Evolutionary conservation across 495 filamentous ascomycete species (phyloP).

Genomic region (Tuber indicum): DNA sequence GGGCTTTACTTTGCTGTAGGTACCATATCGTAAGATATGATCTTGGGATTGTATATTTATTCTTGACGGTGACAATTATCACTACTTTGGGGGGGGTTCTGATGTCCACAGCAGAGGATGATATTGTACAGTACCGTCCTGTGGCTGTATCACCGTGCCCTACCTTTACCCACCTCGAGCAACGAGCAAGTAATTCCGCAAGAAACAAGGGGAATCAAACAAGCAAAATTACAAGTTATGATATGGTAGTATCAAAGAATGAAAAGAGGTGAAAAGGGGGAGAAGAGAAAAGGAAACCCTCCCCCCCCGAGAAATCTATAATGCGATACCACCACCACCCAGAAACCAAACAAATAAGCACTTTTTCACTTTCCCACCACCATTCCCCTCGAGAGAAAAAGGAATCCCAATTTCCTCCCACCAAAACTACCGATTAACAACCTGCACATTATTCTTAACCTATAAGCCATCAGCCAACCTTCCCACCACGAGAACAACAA

Average conservation of each 20-base stretch:
- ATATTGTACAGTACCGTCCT: background rate
- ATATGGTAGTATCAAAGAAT: background rate
- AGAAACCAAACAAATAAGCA: background rate
- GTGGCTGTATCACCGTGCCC: background rate
- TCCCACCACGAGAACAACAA: conserved; percentile 12
- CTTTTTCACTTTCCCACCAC: background rate
- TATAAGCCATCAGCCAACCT: conserved; percentile 43
- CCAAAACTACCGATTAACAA: conserved; percentile 51
- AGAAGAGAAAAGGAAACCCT: background rate
- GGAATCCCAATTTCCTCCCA: background rate
- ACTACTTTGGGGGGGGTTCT: background rate
- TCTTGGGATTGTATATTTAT: background rate
- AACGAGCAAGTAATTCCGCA: background rate
- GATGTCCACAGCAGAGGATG: background rate
- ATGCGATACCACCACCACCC: background rate
- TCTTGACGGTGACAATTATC: background rate
- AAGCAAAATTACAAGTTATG: background rate
- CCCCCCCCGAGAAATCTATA: background rate
- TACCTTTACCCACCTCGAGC: background rate
- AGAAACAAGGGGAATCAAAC: background rate
- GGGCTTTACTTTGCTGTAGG: background rate
- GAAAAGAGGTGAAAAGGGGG: background rate
- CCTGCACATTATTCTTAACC: conserved; percentile 99
- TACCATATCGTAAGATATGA: background rate
- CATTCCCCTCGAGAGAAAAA: background rate